phyloP scores from a whole-genome alignment of 2,329 filamentous ascomycete species.

The Alternaria angustiovoidea region DNA sequence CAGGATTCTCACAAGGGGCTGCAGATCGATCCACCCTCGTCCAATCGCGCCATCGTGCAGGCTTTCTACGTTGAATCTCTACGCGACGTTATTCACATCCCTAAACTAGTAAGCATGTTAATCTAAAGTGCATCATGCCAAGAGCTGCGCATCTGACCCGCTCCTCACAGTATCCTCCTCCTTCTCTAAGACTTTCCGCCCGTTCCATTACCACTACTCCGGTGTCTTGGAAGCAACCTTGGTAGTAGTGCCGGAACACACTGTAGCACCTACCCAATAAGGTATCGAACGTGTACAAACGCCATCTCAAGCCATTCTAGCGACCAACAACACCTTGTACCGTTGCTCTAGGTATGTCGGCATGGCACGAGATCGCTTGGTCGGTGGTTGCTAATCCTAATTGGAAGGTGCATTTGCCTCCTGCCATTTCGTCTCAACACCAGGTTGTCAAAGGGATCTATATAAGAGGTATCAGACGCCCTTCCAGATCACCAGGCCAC shows the following conservation, averaged over 20 bases:
- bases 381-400: conserved; percentile 34
- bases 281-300: conserved; percentile 34
- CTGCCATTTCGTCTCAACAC: conserved; percentile 17
- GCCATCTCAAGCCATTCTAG: conserved; percentile 37
- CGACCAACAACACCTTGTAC: conserved; percentile 20
- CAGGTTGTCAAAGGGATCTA: conserved; percentile 26
- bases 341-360: conserved; percentile 24
- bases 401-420: conserved; percentile 41
- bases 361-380: conserved; percentile 25
- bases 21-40: conserved; percentile 27
- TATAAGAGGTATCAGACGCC: conserved; percentile 38
- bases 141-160: conserved; percentile 30
- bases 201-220: conserved; percentile 35
- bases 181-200: conserved; percentile 25
- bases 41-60: conserved; percentile 24
- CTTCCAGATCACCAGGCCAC: conserved; percentile 33
- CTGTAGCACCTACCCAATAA: conserved; percentile 44
- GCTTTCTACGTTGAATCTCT: conserved; percentile 25
- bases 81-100: conserved; percentile 35
- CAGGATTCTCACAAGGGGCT: conserved; percentile 26
- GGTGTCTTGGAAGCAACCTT: conserved; percentile 28
- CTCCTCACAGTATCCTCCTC: conserved; percentile 25
- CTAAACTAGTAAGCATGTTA: conserved; percentile 45
- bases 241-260: conserved; percentile 28
- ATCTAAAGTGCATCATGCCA: conserved; percentile 43